A percentile compares a stretch with the other conserved stretches of the same genome.
These are phyloP conservation scores for Sporothrix brasiliensis DNA, from an alignment of 2,329 filamentous ascomycete species.

Conservation along the genomic window DNA sequence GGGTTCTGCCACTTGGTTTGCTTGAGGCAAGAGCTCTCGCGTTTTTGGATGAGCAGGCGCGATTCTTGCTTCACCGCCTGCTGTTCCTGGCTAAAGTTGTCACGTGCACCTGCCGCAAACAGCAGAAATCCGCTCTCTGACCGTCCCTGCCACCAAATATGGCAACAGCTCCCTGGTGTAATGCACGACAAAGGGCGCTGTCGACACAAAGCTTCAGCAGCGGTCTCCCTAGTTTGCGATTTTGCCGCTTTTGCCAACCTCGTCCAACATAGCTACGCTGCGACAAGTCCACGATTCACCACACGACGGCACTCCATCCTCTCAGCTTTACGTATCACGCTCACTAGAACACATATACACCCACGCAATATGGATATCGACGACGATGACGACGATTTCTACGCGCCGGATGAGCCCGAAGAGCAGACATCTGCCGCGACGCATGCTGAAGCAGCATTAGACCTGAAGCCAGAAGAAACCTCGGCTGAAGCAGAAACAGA, in stretches of 20 bases:
- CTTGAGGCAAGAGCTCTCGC: constrained; percentile 12
- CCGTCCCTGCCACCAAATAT: not conserved
- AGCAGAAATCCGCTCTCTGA: not conserved
- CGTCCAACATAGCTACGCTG: not conserved
- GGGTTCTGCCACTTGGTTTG: constrained; percentile 12
- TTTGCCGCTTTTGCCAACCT: constrained; percentile 27
- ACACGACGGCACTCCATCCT: too few relatives aligned
- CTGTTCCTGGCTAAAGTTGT: not conserved
- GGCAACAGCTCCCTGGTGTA: not conserved
- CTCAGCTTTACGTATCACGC: too few relatives aligned
- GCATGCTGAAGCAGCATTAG: constrained; percentile 38
- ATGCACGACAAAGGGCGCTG: not conserved
- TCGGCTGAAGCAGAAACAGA: constrained; percentile 49
- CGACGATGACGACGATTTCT: constrained; percentile 70
- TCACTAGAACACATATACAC: not conserved
- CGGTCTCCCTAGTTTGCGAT: constrained; percentile 8
- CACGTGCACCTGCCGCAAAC: constrained; percentile 7
- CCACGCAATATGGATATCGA: constrained; percentile 62
- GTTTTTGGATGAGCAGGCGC: constrained; percentile 3
- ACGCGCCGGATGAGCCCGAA: constrained; percentile 61
- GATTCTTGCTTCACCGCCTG: constrained; percentile 17
- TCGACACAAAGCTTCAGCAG: constrained; percentile 1
- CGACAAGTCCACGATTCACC: not conserved
- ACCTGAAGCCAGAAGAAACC: constrained; percentile 30
- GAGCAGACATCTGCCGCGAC: constrained; percentile 37